Evolutionary conservation across 2,329 filamentous ascomycete species (phyloP).

Genomic region (Parastagonospora avenae): DNA sequence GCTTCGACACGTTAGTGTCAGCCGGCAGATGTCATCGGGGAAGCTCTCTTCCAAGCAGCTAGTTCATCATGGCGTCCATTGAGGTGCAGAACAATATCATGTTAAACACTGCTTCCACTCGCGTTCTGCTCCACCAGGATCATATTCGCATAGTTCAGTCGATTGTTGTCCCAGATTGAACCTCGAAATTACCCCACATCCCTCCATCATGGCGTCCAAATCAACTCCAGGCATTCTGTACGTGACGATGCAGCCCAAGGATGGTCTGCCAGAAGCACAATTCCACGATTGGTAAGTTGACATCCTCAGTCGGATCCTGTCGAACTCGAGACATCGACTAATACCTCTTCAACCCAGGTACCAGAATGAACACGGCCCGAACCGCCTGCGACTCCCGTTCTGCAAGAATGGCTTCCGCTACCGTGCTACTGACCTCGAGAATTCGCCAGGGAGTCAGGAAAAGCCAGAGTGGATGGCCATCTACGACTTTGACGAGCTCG

Average conservation of each 20-base stretch:
- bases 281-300: conserved; percentile 70
- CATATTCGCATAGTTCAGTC: too few species aligned
- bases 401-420: conserved; percentile 82
- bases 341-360: conserved; percentile 58
- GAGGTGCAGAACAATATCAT: conserved; percentile 3
- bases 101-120: neutral
- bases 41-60: conserved; percentile 13
- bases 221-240: conserved; percentile 72
- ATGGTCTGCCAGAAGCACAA: conserved; percentile 66
- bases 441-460: conserved; percentile 38
- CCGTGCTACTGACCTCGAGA: conserved; percentile 64
- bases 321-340: conserved; percentile 17
- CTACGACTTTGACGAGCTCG: conserved; percentile 81
- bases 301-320: conserved; percentile 25
- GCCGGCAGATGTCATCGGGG: conserved; percentile 44
- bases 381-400: conserved; percentile 75
- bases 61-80: neutral
- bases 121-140: neutral
- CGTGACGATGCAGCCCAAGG: conserved; percentile 82
- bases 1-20: conserved; percentile 20
- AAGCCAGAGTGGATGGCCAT: conserved; percentile 75
- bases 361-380: conserved; percentile 89
- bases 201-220: conserved; percentile 47
- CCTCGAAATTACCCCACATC: neutral
- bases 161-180: neutral